Conservation (phyloP, 176 grass and related monocot species). For the Oryza coarctata region DNA sequence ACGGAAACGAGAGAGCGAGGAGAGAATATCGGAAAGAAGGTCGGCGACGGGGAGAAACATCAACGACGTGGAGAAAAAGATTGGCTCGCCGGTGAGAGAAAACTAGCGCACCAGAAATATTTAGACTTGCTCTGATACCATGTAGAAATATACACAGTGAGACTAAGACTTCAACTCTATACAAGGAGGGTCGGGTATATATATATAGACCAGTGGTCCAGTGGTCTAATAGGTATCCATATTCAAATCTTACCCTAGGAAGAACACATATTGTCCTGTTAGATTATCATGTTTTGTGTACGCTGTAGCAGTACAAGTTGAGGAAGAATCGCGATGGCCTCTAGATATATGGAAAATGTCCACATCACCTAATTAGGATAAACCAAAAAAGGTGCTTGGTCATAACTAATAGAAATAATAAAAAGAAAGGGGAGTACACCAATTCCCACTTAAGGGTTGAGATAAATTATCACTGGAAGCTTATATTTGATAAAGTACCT, state of each 20-base stretch:
- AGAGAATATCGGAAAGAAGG: no score
- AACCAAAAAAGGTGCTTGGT: not conserved
- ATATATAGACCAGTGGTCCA: no score
- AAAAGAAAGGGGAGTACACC: not conserved
- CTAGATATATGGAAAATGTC: conserved; percentile 68
- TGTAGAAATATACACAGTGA: no score
- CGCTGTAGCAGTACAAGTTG: conserved; percentile 68
- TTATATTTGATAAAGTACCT: conserved; percentile 35
- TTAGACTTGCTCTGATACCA: no score
- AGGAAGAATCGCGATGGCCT: conserved; percentile 78
- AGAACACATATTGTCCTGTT: conserved; percentile 84
- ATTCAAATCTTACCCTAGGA: conserved; percentile 58
- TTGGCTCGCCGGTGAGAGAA: no score
- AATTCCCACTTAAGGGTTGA: not conserved
- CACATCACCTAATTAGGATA: conserved; percentile 51
- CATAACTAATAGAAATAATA: not conserved
- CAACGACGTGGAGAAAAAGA: no score
- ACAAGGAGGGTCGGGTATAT: no score
- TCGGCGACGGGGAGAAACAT: no score
- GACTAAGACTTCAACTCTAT: no score
- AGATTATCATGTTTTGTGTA: conserved; percentile 73
- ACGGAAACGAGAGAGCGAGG: no score
- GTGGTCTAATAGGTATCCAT: no score
- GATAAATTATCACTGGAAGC: not conserved
- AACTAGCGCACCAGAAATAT: no score